These are phyloP conservation scores for Capsella rubella DNA, from an alignment of 441 rosid genomes.

Conservation along the genomic window DNA sequence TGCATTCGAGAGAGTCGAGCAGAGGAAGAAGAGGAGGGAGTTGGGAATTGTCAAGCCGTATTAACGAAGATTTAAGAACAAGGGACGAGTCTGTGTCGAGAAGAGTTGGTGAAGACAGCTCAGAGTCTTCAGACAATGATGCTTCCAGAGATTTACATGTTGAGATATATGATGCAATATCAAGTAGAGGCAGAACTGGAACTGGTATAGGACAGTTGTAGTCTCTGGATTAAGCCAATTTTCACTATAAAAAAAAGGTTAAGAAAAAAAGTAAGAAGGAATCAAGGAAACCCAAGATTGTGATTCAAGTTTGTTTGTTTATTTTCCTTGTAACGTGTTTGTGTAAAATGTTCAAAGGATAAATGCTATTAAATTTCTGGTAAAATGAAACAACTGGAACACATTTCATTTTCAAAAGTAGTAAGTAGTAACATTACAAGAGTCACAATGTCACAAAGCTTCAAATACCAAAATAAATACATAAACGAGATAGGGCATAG, in stretches of 20 bases:
- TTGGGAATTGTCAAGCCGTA: constrained; percentile 68
- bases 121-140: constrained; percentile 38
- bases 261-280: constrained; percentile 3
- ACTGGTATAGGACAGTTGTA: constrained; percentile 41
- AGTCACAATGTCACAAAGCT: too few relatives aligned
- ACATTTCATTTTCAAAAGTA: background rate
- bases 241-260: constrained; percentile 12
- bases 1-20: constrained; percentile 76
- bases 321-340: constrained; percentile 31
- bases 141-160: constrained; percentile 33
- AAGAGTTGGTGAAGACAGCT: constrained; percentile 35
- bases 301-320: constrained; percentile 30
- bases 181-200: constrained; percentile 41
- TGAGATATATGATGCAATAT: constrained; percentile 36
- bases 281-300: constrained; percentile 24
- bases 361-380: constrained; percentile 11
- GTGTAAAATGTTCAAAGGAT: constrained; percentile 39
- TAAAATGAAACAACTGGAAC: constrained; percentile 1
- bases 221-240: constrained; percentile 22
- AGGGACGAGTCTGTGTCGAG: constrained; percentile 33
- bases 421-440: too few relatives aligned
- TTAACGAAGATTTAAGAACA: constrained; percentile 38
- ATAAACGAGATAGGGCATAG: too few relatives aligned
- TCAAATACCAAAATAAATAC: too few relatives aligned
- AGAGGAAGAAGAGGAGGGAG: constrained; percentile 86